Conservation (phyloP, 1,284 basidiomycete genomes). For the Ustilago curta region DNA sequence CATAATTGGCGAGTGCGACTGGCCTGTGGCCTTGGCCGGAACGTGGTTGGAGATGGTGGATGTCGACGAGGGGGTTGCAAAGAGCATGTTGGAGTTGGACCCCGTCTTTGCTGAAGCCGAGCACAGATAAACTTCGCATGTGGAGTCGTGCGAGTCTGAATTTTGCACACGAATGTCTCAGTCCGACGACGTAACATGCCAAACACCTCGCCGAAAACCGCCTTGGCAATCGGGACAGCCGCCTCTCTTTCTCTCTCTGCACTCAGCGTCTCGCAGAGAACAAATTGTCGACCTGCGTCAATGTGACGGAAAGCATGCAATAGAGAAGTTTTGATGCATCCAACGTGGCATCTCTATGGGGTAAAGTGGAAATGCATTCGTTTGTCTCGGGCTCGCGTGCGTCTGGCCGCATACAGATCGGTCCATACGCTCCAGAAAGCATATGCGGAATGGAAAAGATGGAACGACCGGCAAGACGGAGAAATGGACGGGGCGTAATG, state of each 20-base stretch:
- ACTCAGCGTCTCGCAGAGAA: no score
- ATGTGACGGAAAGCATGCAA: no score
- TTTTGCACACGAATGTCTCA: not conserved
- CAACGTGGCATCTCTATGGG: not conserved
- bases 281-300: no score
- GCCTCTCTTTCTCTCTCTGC: no score
- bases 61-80: no score
- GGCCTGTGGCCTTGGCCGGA: not conserved
- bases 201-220: not conserved
- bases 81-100: slow-evolving; percentile 7
- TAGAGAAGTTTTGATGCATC: no score
- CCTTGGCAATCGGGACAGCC: no score
- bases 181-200: not conserved
- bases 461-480: slow-evolving; percentile 32
- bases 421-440: slow-evolving; percentile 45
- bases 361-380: no score
- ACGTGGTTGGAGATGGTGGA: not conserved
- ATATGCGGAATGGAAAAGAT: slow-evolving; percentile 44
- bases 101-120: no score
- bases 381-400: no score
- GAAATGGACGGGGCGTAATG: slow-evolving; percentile 1
- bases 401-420: not conserved
- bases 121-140: slow-evolving; percentile 5
- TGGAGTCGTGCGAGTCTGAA: slow-evolving; percentile 37
- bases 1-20: no score